Evolutionary conservation across 1,139 yeast genomes (phyloP).

Genomic region (Pichia inconspicua): DNA sequence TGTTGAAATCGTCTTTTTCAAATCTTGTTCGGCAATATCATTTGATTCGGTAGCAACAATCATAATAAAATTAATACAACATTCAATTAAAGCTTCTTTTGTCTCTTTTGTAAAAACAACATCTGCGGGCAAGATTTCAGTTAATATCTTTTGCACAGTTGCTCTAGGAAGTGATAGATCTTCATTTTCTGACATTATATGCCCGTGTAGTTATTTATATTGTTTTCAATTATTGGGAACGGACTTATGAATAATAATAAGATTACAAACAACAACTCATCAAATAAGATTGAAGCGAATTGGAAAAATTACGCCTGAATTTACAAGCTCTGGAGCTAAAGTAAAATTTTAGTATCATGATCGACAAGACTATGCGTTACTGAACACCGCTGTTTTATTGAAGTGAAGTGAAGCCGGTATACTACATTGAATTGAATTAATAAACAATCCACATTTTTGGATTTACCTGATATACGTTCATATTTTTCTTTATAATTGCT

Average conservation of each 20-base stretch:
- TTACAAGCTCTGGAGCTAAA: too few relatives aligned
- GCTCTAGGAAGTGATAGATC: conserved; percentile 42
- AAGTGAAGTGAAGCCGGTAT: too few relatives aligned
- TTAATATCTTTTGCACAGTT: conserved; percentile 89
- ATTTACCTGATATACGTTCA: too few relatives aligned
- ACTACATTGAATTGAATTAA: too few relatives aligned
- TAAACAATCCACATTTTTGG: too few relatives aligned
- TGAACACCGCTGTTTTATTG: too few relatives aligned
- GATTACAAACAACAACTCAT: background rate
- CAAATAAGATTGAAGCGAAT: background rate
- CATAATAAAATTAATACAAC: conserved; percentile 95
- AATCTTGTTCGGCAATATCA: conserved; percentile 93
- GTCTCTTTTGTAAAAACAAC: conserved; percentile 88
- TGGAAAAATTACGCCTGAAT: background rate
- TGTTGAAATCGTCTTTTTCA: conserved; percentile 92
- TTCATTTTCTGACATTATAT: conserved; percentile 18
- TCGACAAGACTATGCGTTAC: too few relatives aligned
- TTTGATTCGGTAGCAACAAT: conserved; percentile 88
- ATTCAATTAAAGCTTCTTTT: conserved; percentile 88
- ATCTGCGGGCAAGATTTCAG: conserved; percentile 83
- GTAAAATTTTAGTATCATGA: too few relatives aligned
- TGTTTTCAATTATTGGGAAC: conserved; percentile 27
- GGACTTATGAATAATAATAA: background rate
- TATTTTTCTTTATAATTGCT: too few relatives aligned
- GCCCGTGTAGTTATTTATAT: background rate